Evolutionary conservation across 768 basidiomycete genomes (phyloP), one percentile per base, ranked within the genome.

Genomic region (Arthromyces matolae): DNA sequence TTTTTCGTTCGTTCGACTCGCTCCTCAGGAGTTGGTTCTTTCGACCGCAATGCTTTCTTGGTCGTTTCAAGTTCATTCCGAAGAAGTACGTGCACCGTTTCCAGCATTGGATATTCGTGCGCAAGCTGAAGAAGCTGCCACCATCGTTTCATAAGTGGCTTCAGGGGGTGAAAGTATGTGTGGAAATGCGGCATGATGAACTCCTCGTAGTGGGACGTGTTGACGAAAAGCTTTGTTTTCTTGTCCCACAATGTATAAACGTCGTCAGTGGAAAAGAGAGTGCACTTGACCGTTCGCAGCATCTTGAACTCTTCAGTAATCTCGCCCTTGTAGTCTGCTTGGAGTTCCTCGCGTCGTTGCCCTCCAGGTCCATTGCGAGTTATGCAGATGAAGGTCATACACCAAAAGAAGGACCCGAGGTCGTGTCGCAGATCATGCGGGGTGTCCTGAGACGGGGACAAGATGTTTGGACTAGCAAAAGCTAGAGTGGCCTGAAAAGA

Each of bases 131-230:
- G 39, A 31, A 49, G 20, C n/a, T 49, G 18, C 10, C n/a, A 43
- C 48, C 48, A 49, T 29, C 16, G n/a, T 4, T 12, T 34, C 39
- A 49, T 32, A 12, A 43, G 39, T 10, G 39, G 29, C 27, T 42
- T 49, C 8, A 45, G n/a, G 24, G 36, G 44, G 5, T 39, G 28
- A 13, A 51, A 51, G 50, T 51, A 51, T 7, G 37, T 28, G 25
- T 45, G 44, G 19, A 51, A 37, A 23, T 45, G 22, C 7, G 19
- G 9, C n/a, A 37, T 27, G 7, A 41, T 41, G 24, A 3, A 2
- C 3, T 24, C 3, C 4, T 24, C 8, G n/a, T 41, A 41, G 4
- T 38, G 7, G 4, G 18, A 3, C 0, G 24, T 6, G 1, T 3
- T 4, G 29, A 8, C 14, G 25, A 41, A 41, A 5, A 28, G n/a